Conservation (phyloP, 108 stramenopile species). For the Cyclotella baltica region DNA sequence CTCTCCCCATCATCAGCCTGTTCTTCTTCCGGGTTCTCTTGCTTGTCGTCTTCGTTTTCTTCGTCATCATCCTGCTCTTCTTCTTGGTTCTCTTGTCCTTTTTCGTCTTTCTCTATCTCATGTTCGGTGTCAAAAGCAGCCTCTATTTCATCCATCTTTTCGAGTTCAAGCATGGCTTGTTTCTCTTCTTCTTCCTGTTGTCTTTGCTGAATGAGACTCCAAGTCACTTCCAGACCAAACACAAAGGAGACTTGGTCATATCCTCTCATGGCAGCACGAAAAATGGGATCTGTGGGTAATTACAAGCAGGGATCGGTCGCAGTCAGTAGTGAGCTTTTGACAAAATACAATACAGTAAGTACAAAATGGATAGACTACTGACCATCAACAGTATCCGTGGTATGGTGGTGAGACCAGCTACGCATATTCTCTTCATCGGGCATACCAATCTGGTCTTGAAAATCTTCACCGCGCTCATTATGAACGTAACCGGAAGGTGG, state of each 20-base stretch:
- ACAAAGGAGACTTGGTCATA: constrained; percentile 91
- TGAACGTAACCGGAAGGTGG: constrained; percentile 34
- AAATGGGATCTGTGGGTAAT: constrained; percentile 75
- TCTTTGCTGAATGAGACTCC: constrained; percentile 89
- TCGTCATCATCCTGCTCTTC: constrained; percentile 18
- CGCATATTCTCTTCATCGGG: constrained; percentile 97
- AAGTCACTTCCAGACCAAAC: constrained; percentile 95
- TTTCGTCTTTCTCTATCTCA: constrained; percentile 17
- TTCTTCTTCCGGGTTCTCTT: too few relatives aligned
- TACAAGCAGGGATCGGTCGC: neutral
- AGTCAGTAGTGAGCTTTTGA: neutral
- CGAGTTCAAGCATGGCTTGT: constrained; percentile 68
- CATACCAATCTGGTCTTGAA: constrained; percentile 92
- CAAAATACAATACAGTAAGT: neutral
- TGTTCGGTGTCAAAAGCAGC: neutral
- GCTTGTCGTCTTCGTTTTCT: neutral
- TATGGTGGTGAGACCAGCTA: constrained; percentile 93
- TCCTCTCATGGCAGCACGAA: constrained; percentile 91
- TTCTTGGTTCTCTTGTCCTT: constrained; percentile 21
- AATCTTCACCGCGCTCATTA: constrained; percentile 86
- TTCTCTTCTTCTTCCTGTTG: constrained; percentile 90
- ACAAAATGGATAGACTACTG: neutral
- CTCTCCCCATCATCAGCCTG: constrained; percentile 18
- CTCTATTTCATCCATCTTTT: constrained; percentile 50
- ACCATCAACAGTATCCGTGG: constrained; percentile 86